These are phyloP conservation scores for Blastocystis hominis DNA, from an alignment of 352 stramenopile species.

Conservation along the genomic window DNA sequence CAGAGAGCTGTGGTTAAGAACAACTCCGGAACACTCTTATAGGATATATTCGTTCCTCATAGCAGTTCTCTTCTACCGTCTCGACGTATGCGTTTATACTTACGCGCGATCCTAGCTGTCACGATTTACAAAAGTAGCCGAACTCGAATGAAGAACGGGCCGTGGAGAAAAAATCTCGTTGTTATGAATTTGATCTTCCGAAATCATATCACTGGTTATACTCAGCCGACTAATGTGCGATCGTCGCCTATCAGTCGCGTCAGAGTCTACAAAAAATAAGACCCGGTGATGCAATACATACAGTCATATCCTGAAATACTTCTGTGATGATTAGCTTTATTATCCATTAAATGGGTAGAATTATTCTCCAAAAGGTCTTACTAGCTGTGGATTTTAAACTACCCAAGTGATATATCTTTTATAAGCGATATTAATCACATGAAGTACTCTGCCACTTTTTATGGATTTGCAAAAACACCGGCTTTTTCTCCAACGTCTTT, in stretches of 20 bases:
- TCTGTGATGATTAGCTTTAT: neutral
- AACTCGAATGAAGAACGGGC: neutral
- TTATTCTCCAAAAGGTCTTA: neutral
- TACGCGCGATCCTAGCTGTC: neutral
- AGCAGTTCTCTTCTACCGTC: neutral
- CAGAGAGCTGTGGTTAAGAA: neutral
- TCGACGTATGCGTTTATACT: neutral
- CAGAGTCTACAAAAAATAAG: neutral
- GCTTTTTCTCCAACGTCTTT: too few relatives aligned
- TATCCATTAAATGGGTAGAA: neutral
- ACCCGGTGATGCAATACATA: neutral
- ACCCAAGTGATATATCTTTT: too few relatives aligned
- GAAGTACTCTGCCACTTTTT: too few relatives aligned
- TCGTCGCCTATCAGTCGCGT: neutral
- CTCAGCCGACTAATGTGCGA: neutral
- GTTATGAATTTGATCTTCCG: neutral
- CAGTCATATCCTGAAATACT: neutral
- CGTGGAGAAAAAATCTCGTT: constrained; percentile 38
- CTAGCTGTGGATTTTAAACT: neutral
- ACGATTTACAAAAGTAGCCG: neutral
- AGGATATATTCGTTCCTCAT: neutral
- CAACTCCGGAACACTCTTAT: neutral
- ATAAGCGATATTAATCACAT: too few relatives aligned
- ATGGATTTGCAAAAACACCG: too few relatives aligned
- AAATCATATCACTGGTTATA: neutral